A percentile compares a stretch with the other conserved stretches of the same genome.
These are phyloP conservation scores for Serendipita sp. DNA, from an alignment of 768 basidiomycete species.

Conservation along the genomic window DNA sequence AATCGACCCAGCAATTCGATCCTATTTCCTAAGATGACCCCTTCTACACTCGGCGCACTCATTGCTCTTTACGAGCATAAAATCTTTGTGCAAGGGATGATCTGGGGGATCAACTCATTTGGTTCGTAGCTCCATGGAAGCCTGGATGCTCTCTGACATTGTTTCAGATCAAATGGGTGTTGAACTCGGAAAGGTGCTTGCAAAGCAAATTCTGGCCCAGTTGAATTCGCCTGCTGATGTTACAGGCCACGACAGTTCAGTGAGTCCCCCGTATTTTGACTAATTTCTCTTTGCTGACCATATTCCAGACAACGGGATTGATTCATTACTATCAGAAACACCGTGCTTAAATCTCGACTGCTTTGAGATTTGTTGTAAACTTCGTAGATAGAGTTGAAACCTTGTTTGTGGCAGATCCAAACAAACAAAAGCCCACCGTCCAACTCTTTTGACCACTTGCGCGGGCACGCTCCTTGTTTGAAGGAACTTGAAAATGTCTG, in stretches of 20 bases:
- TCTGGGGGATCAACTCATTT: slow-evolving; percentile 99
- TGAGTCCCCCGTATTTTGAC: slow-evolving; percentile 16
- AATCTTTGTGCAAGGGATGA: slow-evolving; percentile 91
- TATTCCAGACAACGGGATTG: slow-evolving; percentile 68
- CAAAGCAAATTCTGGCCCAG: slow-evolving; percentile 87
- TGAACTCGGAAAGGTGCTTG: slow-evolving; percentile 92
- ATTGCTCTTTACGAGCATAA: slow-evolving; percentile 96
- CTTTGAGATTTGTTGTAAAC: background rate
- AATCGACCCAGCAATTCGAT: slow-evolving; percentile 95
- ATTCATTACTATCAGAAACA: slow-evolving; percentile 94
- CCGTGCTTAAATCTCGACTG: slow-evolving; percentile 22
- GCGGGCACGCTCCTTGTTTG: background rate
- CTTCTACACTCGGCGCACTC: slow-evolving; percentile 75
- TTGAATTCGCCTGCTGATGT: slow-evolving; percentile 67
- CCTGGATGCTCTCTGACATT: background rate
- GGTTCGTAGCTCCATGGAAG: slow-evolving; percentile 30
- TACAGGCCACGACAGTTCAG: slow-evolving; percentile 76
- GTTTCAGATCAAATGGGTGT: slow-evolving; percentile 93
- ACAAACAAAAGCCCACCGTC: background rate
- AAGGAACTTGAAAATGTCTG: slow-evolving; percentile 35
- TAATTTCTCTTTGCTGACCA: background rate
- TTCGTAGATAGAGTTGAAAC: background rate
- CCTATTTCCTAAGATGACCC: slow-evolving; percentile 85
- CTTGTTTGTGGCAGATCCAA: background rate
- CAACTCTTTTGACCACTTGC: background rate